Evolutionary conservation across 495 filamentous ascomycete species (phyloP).

Genomic region (Clohesyomyces aquaticus): DNA sequence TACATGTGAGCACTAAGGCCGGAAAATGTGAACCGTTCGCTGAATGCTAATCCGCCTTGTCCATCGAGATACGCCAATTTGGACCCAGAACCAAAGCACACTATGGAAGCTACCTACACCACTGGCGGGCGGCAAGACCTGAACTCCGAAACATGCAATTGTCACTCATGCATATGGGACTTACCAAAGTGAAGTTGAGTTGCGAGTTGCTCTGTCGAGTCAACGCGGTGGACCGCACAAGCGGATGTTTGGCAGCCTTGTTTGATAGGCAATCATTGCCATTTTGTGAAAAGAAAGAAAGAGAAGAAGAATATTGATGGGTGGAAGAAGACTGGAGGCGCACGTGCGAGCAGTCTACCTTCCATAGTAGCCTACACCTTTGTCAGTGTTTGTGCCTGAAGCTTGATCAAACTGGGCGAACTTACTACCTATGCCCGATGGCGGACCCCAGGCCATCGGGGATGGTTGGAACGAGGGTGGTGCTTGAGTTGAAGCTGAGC

Average conservation of each 20-base stretch:
- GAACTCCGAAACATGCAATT: background rate
- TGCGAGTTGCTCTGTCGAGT: too few species aligned
- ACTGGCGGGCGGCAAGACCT: background rate
- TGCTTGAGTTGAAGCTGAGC: slow-evolving; percentile 8
- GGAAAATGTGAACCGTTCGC: too few species aligned
- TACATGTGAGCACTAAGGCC: too few species aligned
- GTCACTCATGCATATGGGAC: background rate
- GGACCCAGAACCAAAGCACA: background rate
- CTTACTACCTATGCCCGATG: slow-evolving; percentile 5
- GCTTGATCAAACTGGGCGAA: background rate
- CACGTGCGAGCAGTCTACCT: background rate
- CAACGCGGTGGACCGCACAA: too few species aligned
- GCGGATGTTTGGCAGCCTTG: too few species aligned
- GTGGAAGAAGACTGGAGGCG: background rate
- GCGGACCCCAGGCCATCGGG: slow-evolving; percentile 4
- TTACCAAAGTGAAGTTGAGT: too few species aligned
- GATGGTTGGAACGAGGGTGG: background rate
- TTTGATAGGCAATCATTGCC: too few species aligned
- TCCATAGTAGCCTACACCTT: background rate
- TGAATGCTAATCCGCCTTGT: too few species aligned
- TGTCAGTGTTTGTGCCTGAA: background rate
- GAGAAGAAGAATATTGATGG: background rate
- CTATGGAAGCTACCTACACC: background rate
- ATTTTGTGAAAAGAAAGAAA: too few species aligned
- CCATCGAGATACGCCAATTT: slow-evolving; percentile 3